Conservation (phyloP, 169 alveolate genomes). For the Plasmodium adleri region DNA sequence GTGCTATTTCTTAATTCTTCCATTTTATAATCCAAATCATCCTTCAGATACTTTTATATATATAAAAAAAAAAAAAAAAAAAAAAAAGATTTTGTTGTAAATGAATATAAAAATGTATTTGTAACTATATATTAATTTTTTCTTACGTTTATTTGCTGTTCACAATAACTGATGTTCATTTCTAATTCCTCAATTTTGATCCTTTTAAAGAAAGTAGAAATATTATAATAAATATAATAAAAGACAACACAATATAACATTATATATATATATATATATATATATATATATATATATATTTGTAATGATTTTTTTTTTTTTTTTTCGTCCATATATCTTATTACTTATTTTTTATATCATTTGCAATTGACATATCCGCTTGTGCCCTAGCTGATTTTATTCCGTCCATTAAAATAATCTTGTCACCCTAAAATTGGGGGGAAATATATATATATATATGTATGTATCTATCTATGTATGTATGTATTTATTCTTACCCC, state of each 20-base stretch:
- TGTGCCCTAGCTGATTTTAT: conserved; percentile 56
- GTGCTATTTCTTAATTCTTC: conserved; percentile 16
- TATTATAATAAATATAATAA: neutral
- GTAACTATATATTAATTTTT: neutral
- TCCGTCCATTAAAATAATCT: conserved; percentile 62
- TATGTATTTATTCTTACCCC: conserved; percentile 36
- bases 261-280: neutral
- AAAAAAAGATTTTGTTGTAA: neutral
- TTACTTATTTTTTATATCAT: conserved; percentile 61
- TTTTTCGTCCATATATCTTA: neutral
- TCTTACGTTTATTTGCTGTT: conserved; percentile 67
- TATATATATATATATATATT: neutral
- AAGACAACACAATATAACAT: neutral
- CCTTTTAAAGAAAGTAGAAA: conserved; percentile 9
- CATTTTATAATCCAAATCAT: conserved; percentile 19
- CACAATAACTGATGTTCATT: conserved; percentile 57
- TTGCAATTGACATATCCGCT: conserved; percentile 65
- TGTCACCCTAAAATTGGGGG: conserved; percentile 39
- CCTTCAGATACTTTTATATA: conserved; percentile 29
- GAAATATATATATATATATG: neutral
- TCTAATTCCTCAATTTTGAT: conserved; percentile 58
- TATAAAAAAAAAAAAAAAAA: conserved; percentile 2
- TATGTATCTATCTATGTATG: neutral
- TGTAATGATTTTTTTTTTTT: neutral
- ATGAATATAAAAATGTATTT: conserved; percentile 6